Percentiles rank a stretch among this genome's conserved stretches.
phyloP scores from a whole-genome alignment of 306 rosid genomes.

The Arachis hypogaea region DNA sequence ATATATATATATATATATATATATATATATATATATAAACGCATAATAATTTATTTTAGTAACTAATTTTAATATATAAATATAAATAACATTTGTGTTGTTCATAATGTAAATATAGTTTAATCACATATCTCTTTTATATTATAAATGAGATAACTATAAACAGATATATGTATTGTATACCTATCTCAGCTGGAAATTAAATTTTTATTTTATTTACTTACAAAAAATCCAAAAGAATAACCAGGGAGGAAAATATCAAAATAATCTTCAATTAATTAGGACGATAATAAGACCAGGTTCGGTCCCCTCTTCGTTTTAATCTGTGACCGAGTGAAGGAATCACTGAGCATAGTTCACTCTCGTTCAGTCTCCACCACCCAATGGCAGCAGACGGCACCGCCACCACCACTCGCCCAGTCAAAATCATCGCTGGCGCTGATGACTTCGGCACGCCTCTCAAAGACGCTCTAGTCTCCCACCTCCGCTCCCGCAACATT shows the following conservation, averaged over 20 bases:
- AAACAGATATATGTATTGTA: no score
- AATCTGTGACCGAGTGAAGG: not conserved
- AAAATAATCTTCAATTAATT: not conserved
- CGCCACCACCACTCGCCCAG: conserved; percentile 35
- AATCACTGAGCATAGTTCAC: not conserved
- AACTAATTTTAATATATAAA: no score
- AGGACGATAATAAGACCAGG: not conserved
- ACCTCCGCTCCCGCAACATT: conserved; percentile 70
- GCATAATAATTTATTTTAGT: no score
- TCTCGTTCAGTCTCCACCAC: conserved; percentile 1
- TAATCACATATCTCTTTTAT: no score
- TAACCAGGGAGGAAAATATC: not conserved
- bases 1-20: no score
- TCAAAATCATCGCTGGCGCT: conserved; percentile 76
- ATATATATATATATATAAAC: no score
- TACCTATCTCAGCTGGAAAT: no score
- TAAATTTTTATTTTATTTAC: no score
- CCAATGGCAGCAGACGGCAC: conserved; percentile 48
- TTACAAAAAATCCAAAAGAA: no score
- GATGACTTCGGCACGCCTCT: conserved; percentile 71
- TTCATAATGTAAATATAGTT: no score
- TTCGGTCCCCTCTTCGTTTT: not conserved
- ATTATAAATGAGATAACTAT: no score
- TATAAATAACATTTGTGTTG: no score
- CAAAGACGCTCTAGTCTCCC: conserved; percentile 71